Base-by-base conservation (phyloP, 2,329 filamentous ascomycete genomes). In the Trichoderma atrobrunneum region DNA sequence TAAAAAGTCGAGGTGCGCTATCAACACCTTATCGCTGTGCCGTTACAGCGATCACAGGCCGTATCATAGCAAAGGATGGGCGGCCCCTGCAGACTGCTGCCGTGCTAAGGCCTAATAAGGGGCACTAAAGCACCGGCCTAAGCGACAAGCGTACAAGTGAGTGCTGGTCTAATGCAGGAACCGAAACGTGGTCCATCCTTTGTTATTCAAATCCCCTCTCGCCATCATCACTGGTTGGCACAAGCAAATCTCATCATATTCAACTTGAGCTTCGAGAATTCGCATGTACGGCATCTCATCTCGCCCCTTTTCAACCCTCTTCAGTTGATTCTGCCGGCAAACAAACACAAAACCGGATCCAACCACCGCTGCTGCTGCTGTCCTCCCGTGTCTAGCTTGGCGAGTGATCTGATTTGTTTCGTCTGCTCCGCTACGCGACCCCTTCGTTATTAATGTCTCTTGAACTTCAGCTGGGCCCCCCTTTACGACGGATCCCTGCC, bases 101-200 rank as follows among this genome's bases (percentile, higher is more conserved):
- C 39, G 62, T 54, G 63, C 70, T 39, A 62, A 63, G 21, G 43
- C 21, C 36, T 28, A 51, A 69, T 48, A 61, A 21, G 43, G 63
- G 54, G 36, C 63, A 43, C 70, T 57, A 66, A 21, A 71, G 48
- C 54, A 54, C 28, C 21, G n/a, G 62, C 11, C 39, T 61, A 72
- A 24, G 24, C 54, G 62, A 57, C 39, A 65, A 65, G 69, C 69
- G 48, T 54, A 28, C 57, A 60, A 39, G 64, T 39, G 12, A 34
- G 24, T 18, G 48, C 30, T 30, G 28, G 39, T 24, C 67, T 60
- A 67, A 61, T 63, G 64, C 71, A 72, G 48, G 64, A 68, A 68
- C 71, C 70, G 71, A 69, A 72, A 72, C 71, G 24, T 48, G 63
- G 63, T 57, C 11, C 28, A 60, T 34, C 57, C 28, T n/a, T 66